Conservation (phyloP, 495 filamentous ascomycete species). For the Polyplosphaeria fusca region DNA sequence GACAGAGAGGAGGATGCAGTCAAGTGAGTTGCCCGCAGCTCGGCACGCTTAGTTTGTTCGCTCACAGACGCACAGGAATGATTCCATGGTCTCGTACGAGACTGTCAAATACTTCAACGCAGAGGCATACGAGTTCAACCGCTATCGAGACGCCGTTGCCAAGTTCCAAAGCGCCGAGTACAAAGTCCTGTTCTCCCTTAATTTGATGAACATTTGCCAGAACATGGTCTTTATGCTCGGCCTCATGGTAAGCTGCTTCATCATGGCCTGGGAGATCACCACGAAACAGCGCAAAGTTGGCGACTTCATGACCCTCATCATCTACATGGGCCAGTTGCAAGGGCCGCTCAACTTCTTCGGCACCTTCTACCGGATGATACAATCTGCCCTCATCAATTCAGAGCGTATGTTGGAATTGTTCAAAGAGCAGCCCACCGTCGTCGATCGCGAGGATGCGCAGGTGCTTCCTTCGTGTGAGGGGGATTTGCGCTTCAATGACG, state of each 20-base stretch:
- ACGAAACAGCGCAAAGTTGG: conserved; percentile 67
- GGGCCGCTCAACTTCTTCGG: conserved; percentile 96
- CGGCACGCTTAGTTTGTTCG: too few relatives aligned
- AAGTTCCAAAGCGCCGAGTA: conserved; percentile 86
- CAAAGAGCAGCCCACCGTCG: conserved; percentile 87
- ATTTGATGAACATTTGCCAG: conserved; percentile 90
- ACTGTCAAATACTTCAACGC: conserved; percentile 99
- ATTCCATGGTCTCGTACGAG: conserved; percentile 96
- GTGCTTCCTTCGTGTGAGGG: conserved; percentile 67
- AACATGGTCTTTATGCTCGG: conserved; percentile 92
- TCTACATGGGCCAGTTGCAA: conserved; percentile 90
- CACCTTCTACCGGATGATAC: conserved; percentile 93
- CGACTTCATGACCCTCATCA: conserved; percentile 74
- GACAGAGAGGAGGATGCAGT: conserved; percentile 93
- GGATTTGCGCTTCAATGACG: conserved; percentile 78
- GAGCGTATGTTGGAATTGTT: conserved; percentile 94
- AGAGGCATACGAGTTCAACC: conserved; percentile 85
- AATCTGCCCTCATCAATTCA: conserved; percentile 94
- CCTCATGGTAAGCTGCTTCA: conserved; percentile 75
- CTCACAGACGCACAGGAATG: conserved; percentile 57
- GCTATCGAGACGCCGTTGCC: conserved; percentile 74
- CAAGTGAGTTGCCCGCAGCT: conserved; percentile 56
- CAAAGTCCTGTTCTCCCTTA: conserved; percentile 80
- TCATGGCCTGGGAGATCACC: conserved; percentile 85
- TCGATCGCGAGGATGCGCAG: conserved; percentile 59